Base-by-base conservation (phyloP, 2,329 filamentous ascomycete genomes). In the Colletotrichum higginsianum region DNA sequence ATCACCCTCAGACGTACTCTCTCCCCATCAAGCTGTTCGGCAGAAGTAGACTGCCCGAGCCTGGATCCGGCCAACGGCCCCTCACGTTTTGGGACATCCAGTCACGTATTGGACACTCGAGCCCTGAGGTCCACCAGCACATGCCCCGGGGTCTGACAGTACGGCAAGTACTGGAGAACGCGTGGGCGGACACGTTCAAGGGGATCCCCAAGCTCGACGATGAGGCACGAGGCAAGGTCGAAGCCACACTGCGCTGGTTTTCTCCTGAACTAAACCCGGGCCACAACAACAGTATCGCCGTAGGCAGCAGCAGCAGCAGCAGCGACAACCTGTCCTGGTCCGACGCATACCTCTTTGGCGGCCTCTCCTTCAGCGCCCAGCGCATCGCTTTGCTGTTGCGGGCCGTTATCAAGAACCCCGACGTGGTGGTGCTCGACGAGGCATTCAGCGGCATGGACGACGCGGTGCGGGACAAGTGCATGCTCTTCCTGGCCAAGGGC, bases 21-120 rank as follows among this genome's bases (percentile, higher is more conserved):
- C 89, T 95, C 30, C 95, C 96, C 0, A 92, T 99, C 72, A 92
- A 90, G 75, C 86, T 98, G 16, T 98, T 99, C 79, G 94, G 95
- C 0, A 90, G 91, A 26, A 92, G 92, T 66, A 90, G 96, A 23
- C 86, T 98, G 0, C 95, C 96, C 0, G 89, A 93, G 66, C 88
- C 89, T 0, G 93, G 92, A 0, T 90, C 89, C 0, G 85, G 84
- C 2, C 80, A 89, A 65, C 88, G 88, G 0, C 95, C 94, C 0
- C 90, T 98, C 44, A 97, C 94, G 0, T 93, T 98, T 70, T 98
- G 97, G 86, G 95, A 98, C 74, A 90, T 99, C 9, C 96, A 98
- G 80, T 87, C 91, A 0, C 91, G 94, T 30, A 94, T 99, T 75
- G 96, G 96, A 13, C 95, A 98, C 80, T 96, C 95, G 0, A 97